Conservation (phyloP, 2,329 filamentous ascomycete genomes). For the Eurotiales sp. region DNA sequence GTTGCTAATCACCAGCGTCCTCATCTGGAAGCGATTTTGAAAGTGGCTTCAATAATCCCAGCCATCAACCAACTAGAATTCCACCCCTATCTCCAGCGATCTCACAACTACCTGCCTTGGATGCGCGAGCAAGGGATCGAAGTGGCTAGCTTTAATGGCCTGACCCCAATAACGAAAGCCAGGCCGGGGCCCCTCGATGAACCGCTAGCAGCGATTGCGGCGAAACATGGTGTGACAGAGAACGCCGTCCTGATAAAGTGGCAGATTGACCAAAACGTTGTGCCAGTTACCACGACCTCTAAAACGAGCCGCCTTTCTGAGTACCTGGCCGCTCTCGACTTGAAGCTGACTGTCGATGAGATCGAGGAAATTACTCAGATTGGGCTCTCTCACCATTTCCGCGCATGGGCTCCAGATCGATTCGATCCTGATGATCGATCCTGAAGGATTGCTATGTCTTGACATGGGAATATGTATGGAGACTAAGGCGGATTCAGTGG, state of each 20-base stretch:
- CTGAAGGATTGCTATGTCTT: no score
- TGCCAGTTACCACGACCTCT: not conserved
- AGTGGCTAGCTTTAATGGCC: not conserved
- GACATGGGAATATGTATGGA: no score
- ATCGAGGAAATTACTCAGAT: no score
- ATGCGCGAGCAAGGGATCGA: not conserved
- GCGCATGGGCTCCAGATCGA: no score
- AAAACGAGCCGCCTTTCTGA: not conserved
- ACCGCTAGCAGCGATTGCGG: not conserved
- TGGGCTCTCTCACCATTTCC: no score
- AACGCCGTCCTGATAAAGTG: not conserved
- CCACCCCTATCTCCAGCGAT: slow-evolving; percentile 41
- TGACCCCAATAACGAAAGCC: not conserved
- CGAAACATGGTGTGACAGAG: not conserved
- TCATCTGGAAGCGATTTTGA: slow-evolving; percentile 46
- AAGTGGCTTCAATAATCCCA: slow-evolving; percentile 43
- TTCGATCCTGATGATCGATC: no score
- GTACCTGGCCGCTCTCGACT: not conserved
- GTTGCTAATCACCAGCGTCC: slow-evolving; percentile 49
- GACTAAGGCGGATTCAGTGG: no score
- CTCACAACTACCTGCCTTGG: not conserved
- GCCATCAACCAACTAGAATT: slow-evolving; percentile 51
- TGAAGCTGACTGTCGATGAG: not conserved
- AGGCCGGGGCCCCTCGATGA: not conserved
- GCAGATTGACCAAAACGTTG: not conserved